Base-by-base conservation (phyloP, 805 yeast species). In the Sugiyamaella lignohabitans region DNA sequence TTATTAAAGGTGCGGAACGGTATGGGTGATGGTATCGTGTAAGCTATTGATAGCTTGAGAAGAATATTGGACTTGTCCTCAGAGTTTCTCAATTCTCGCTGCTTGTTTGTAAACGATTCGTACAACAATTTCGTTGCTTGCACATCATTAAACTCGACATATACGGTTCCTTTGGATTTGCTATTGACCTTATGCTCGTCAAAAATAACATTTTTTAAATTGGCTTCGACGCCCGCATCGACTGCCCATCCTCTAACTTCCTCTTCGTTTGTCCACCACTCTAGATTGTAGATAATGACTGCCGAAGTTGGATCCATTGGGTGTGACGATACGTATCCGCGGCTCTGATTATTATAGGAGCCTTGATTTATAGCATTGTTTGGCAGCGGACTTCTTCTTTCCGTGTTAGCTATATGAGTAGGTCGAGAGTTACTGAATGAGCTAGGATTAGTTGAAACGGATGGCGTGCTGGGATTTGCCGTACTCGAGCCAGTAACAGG, bases 251-350 rank as follows among this genome's bases (percentile, higher is more conserved):
- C 53, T 2, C 58, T 47, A 3, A 54, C 44, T 14, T 52, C 54
- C 36, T 54, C 58, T 43, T 54, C 58, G n/a, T 38, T 46, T 10
- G 46, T 47, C 58, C 56, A 54, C 58, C 58, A 54, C 17, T 52
- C 49, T 20, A 54, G 40, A 17, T 49, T 53, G 5, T 21, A 20
- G 17, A 54, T 37, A 16, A 42, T 10, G 5, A 51, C n/a, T 8
- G 51, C 50, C 5, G 21, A 11, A 35, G 38, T 35, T 10, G 38
- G 38, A 8, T 17, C 38, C 21, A 11, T 5, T 5, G 38, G 38
- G 14, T 8, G 14, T 8, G 8, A 27, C 14, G 32, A 8, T 27
- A 8, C 11, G 14, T 27, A 27, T 8, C 8, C 14, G 14, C 11
- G 14, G 14, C 32, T 27, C 11, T 27, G 8, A 27, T 27, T 27